Evolutionary conservation across 768 basidiomycete genomes (phyloP).

Genomic region (Macrolepiota fuliginosa): DNA sequence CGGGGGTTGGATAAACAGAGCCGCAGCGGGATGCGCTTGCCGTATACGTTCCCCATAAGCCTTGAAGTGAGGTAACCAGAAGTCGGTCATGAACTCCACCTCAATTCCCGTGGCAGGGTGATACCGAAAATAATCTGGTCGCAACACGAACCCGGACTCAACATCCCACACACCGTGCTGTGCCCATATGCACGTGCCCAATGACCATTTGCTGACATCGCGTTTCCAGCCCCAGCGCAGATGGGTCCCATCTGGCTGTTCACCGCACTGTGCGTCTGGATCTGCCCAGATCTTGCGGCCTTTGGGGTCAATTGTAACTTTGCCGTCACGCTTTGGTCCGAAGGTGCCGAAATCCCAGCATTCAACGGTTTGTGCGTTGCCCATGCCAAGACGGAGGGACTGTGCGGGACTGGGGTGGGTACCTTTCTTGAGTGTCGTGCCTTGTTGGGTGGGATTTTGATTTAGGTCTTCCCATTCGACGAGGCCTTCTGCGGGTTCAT

Average conservation of each 20-base stretch:
- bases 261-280: slow-evolving; percentile 28
- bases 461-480: slow-evolving; percentile 66
- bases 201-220: slow-evolving; percentile 56
- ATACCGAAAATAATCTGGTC: slow-evolving; percentile 73
- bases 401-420: slow-evolving; percentile 85
- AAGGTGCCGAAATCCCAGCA: slow-evolving; percentile 77
- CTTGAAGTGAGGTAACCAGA: slow-evolving; percentile 73
- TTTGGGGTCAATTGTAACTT: slow-evolving; percentile 80
- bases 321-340: slow-evolving; percentile 74
- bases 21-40: slow-evolving; percentile 70
- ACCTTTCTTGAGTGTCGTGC: slow-evolving; percentile 80
- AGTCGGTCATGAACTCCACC: slow-evolving; percentile 73
- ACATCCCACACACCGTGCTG: slow-evolving; percentile 88
- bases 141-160: slow-evolving; percentile 60
- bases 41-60: slow-evolving; percentile 59
- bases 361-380: slow-evolving; percentile 76
- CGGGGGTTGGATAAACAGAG: slow-evolving; percentile 89
- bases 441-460: slow-evolving; percentile 61
- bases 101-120: slow-evolving; percentile 38
- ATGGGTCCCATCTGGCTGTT: slow-evolving; percentile 47
- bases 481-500: slow-evolving; percentile 91
- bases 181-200: slow-evolving; percentile 86
- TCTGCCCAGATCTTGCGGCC: slow-evolving; percentile 79
- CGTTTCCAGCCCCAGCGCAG: slow-evolving; percentile 84
- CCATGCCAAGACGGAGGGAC: slow-evolving; percentile 85